Evolutionary conservation across 208 protist species (phyloP).

Genomic region (Crithidia thermophila): DNA sequence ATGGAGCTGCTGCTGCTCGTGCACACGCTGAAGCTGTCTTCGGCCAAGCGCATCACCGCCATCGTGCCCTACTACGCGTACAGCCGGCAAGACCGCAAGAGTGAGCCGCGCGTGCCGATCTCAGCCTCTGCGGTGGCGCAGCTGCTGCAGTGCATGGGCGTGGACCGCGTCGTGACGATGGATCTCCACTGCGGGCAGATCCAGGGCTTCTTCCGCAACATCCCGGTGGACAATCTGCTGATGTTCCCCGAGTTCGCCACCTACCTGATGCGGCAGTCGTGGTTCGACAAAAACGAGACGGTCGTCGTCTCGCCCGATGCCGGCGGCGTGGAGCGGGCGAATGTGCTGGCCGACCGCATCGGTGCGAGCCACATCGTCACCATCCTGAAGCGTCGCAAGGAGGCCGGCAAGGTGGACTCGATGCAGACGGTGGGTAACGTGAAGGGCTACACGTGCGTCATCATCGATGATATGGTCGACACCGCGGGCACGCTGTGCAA

Average conservation of each 20-base stretch:
- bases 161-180: constrained; percentile 94
- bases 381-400: constrained; percentile 90
- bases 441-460: constrained; percentile 92
- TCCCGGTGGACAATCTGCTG: constrained; percentile 95
- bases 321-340: constrained; percentile 95
- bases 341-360: constrained; percentile 86
- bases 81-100: constrained; percentile 97
- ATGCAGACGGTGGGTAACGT: constrained; percentile 97
- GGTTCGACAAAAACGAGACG: constrained; percentile 78
- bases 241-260: constrained; percentile 90
- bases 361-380: constrained; percentile 90
- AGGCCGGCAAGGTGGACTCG: constrained; percentile 92
- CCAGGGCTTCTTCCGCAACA: constrained; percentile 97
- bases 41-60: constrained; percentile 93
- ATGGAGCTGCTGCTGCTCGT: constrained; percentile 93
- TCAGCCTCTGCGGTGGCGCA: constrained; percentile 95
- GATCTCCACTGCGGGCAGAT: constrained; percentile 96
- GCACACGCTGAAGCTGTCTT: constrained; percentile 90
- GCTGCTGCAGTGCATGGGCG: constrained; percentile 93
- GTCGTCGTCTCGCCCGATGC: constrained; percentile 97
- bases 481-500: constrained; percentile 96
- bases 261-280: constrained; percentile 82
- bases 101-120: constrained; percentile 95
- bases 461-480: constrained; percentile 98
- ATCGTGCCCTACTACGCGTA: constrained; percentile 97